A percentile compares a stretch with the other conserved stretches of the same genome.
Conservation (phyloP, 345 rosid genomes). For the Mercurialis annua region DNA sequence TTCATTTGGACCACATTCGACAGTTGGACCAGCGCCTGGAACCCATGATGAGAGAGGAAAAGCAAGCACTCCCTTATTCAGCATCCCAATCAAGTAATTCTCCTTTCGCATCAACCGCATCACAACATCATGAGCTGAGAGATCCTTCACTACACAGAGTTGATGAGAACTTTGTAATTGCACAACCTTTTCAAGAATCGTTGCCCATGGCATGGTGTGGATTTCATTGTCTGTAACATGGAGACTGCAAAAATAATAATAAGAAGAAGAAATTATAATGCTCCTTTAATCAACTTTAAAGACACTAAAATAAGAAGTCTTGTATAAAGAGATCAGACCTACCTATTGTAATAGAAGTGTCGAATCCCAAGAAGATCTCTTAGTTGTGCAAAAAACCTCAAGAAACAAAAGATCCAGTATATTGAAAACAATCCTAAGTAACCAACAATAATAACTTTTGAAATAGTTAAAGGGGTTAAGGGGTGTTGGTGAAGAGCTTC, state of each 20-base stretch:
- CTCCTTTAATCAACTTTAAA: conserved; percentile 4
- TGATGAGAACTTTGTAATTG: conserved; percentile 68
- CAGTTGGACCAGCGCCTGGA: conserved; percentile 92
- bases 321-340: conserved; percentile 17
- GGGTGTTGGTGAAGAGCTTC: conserved; percentile 92
- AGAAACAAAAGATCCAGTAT: conserved; percentile 86
- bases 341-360: conserved; percentile 82
- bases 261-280: conserved; percentile 7
- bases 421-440: conserved; percentile 80
- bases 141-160: conserved; percentile 93
- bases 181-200: conserved; percentile 87
- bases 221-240: conserved; percentile 87
- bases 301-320: background rate
- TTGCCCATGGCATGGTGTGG: conserved; percentile 92
- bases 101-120: conserved; percentile 99
- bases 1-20: conserved; percentile 52
- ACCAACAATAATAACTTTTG: conserved; percentile 78
- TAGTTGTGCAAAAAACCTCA: conserved; percentile 85
- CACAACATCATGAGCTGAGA: conserved; percentile 89
- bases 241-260: conserved; percentile 85
- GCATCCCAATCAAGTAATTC: conserved; percentile 96
- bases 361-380: conserved; percentile 82
- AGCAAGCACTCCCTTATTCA: conserved; percentile 92
- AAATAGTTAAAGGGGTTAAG: conserved; percentile 79
- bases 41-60: conserved; percentile 81